Evolutionary conservation across 306 rosid genomes (phyloP), one percentile per base, ranked within the genome.

Genomic region (Albizia julibrissin): DNA sequence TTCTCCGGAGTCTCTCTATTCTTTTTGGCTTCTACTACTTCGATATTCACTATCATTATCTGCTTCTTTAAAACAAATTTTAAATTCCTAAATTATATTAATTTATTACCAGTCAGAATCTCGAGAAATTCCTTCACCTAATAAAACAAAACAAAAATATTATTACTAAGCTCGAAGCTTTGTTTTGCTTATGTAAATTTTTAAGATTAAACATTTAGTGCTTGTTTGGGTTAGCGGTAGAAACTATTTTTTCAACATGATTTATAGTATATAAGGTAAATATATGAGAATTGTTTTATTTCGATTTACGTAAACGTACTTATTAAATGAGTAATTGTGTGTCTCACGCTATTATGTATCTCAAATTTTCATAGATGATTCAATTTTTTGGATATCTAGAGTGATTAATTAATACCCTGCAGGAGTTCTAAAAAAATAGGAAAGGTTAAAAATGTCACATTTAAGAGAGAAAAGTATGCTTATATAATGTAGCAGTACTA

Each of bases 1-100:
- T 85, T 83, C 80, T 81, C 69, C 67, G 82, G 82, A 83, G 84
- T 69, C 74, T 9, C 12, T 21, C 43, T 52, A 27, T 18, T 44
- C 21, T 8, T 65, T 77, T 49, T 56, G 65, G 34, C 49, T 29
- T 44, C 72, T 33, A 6, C 69, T 29, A n/a, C 27, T 56, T 3
- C 21, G 29, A 13, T 64, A 64, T 59, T 59, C 16, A 24, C 70
- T 29, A 13, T 4, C 69, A 64, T 64, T 39, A 21, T 42, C 33
- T 43, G 10, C 16, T 54, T 52, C 10, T 19, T 52, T 21, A 6
- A 18, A 24, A 31, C 47, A 21, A 15, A 2, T 52, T 42, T 10
- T 52, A 70, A 77, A 75, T 34, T 50, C 19, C 59, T 49, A n/a
- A 58, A 21, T 22, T 49, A n/a, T 3, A 58, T 24, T 58, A 58